phyloP scores from a whole-genome alignment of 208 protist genomes.

The Trypanosoma vivax region DNA sequence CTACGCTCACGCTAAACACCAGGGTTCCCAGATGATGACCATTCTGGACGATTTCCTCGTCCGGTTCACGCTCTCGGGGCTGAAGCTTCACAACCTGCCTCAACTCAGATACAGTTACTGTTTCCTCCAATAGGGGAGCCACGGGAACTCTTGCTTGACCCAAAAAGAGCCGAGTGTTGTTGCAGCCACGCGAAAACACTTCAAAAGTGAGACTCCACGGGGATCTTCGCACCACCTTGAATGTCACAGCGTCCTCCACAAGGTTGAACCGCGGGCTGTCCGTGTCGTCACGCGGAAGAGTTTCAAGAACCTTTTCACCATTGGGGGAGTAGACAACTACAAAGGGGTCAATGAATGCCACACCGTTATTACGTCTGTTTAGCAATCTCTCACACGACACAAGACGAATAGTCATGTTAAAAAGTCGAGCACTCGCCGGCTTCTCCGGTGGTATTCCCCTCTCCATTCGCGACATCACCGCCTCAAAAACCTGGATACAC shows the following conservation, averaged over 20 bases:
- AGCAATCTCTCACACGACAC: slow-evolving; percentile 11
- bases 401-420: slow-evolving; percentile 14
- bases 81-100: slow-evolving; percentile 2
- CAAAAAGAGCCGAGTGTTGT: slow-evolving; percentile 18
- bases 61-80: slow-evolving; percentile 16
- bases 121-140: slow-evolving; percentile 20
- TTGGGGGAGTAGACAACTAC: slow-evolving; percentile 19
- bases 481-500: slow-evolving; percentile 14
- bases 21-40: slow-evolving; percentile 7
- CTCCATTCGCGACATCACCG: slow-evolving; percentile 14
- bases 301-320: slow-evolving; percentile 19
- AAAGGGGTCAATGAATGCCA: slow-evolving; percentile 22
- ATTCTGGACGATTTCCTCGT: slow-evolving; percentile 6
- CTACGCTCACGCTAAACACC: not conserved
- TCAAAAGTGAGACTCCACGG: slow-evolving; percentile 24
- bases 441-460: slow-evolving; percentile 5
- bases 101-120: not conserved
- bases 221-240: slow-evolving; percentile 13
- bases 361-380: slow-evolving; percentile 17
- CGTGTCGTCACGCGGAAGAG: slow-evolving; percentile 21
- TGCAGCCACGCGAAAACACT: slow-evolving; percentile 17
- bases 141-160: slow-evolving; percentile 28
- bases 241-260: slow-evolving; percentile 10
- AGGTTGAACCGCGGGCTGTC: slow-evolving; percentile 16
- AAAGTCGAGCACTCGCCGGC: slow-evolving; percentile 3